These are phyloP conservation scores for Heterobasidion occidentale DNA, from an alignment of 1,284 basidiomycete genomes.

Conservation along the genomic window DNA sequence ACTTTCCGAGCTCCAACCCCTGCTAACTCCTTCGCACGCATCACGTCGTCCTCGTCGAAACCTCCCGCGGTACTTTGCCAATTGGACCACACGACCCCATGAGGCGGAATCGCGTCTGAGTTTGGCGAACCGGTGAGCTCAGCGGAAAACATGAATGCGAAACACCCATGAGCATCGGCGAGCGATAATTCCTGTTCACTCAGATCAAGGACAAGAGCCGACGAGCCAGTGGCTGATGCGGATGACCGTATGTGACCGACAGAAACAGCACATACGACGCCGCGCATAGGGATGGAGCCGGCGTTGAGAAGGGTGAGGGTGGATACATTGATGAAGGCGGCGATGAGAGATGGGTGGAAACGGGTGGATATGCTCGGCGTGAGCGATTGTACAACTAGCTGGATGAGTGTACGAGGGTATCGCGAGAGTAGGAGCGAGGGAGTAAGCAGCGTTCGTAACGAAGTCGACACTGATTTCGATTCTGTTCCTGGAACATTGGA, in stretches of 20 bases:
- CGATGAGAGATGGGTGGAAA: conserved; percentile 21
- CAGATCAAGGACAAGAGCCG: conserved; percentile 43
- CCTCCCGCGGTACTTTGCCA: conserved; percentile 29
- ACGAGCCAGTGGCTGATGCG: background rate
- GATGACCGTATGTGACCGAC: conserved; percentile 31
- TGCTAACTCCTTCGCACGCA: conserved; percentile 37
- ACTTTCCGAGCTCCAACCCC: conserved; percentile 34
- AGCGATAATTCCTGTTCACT: conserved; percentile 32
- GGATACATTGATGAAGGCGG: conserved; percentile 62
- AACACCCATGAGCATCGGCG: conserved; percentile 43
- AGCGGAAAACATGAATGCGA: conserved; percentile 55
- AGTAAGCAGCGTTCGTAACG: conserved; percentile 46
- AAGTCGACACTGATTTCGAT: conserved; percentile 46
- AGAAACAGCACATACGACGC: conserved; percentile 59
- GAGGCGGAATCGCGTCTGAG: conserved; percentile 17
- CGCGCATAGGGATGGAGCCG: conserved; percentile 61
- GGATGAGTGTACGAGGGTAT: conserved; percentile 61
- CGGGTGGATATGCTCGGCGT: conserved; percentile 12
- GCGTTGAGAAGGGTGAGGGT: conserved; percentile 60
- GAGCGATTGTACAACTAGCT: conserved; percentile 61
- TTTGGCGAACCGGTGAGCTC: conserved; percentile 10
- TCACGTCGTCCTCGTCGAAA: conserved; percentile 35
- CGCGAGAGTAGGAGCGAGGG: conserved; percentile 53
- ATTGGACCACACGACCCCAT: conserved; percentile 44
- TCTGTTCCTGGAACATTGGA: conserved; percentile 58